phyloP scores from a whole-genome alignment of 73 alveolate genomes.

The Paramecium biaurelia region DNA sequence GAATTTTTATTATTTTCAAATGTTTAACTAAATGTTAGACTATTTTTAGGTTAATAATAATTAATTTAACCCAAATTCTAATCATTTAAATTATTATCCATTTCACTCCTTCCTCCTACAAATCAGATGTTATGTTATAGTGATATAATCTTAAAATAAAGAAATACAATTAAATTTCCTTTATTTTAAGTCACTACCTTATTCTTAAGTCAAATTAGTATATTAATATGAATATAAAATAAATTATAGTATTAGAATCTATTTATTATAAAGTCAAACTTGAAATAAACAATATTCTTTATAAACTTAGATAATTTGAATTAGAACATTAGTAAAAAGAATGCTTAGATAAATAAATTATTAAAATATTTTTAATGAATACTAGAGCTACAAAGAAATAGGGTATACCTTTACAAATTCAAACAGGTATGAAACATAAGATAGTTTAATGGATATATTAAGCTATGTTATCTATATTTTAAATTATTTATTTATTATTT shows the following conservation, averaged over 20 bases:
- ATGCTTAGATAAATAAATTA: neutral
- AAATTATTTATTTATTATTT: slow-evolving; percentile 6
- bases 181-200: too few relatives aligned
- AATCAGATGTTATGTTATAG: neutral
- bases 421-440: neutral
- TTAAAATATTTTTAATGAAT: neutral
- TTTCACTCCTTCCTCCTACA: neutral
- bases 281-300: neutral
- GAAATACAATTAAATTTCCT: too few relatives aligned
- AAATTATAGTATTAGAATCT: neutral
- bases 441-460: neutral
- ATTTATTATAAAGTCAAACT: neutral
- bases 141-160: too few relatives aligned
- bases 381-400: slow-evolving; percentile 4
- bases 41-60: neutral
- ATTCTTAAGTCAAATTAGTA: too few relatives aligned
- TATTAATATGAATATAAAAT: neutral
- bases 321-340: neutral
- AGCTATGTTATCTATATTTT: neutral
- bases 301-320: neutral
- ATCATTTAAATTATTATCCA: neutral
- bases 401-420: neutral
- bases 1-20: neutral
- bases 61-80: neutral
- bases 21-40: neutral